phyloP scores from a whole-genome alignment of 352 stramenopile species.

The Phytophthora ramorum region DNA sequence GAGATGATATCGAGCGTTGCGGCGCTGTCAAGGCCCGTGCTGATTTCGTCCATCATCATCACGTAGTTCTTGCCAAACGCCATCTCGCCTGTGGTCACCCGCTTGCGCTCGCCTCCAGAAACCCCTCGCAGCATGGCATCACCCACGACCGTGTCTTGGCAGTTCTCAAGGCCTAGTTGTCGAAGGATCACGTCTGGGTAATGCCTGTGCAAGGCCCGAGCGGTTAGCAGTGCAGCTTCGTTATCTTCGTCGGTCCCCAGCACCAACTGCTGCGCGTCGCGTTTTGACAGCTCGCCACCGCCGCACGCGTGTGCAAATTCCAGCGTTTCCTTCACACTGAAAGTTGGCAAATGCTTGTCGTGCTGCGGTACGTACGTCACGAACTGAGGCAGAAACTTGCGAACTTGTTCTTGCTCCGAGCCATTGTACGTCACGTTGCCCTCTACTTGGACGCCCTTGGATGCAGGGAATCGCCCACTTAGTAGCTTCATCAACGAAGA shows the following conservation, averaged over 20 bases:
- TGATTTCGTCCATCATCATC: constrained; percentile 91
- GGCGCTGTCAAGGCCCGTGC: constrained; percentile 91
- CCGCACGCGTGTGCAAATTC: constrained; percentile 64
- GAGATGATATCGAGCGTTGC: constrained; percentile 90
- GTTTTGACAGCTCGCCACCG: constrained; percentile 50
- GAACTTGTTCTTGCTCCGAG: constrained; percentile 16
- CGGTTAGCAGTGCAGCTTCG: constrained; percentile 11
- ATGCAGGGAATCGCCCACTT: constrained; percentile 25
- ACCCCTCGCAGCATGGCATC: constrained; percentile 55
- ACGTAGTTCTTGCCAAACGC: constrained; percentile 68
- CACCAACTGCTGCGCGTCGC: constrained; percentile 53
- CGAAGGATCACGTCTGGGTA: constrained; percentile 23
- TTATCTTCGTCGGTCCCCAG: constrained; percentile 34
- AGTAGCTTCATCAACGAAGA: constrained; percentile 34
- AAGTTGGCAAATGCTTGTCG: constrained; percentile 52
- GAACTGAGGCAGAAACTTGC: constrained; percentile 32
- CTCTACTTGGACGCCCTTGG: constrained; percentile 26
- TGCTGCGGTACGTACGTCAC: constrained; percentile 43
- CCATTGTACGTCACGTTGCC: constrained; percentile 41
- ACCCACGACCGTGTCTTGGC: constrained; percentile 51
- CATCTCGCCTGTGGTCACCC: constrained; percentile 45
- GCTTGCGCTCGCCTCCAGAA: constrained; percentile 85
- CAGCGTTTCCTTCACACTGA: constrained; percentile 32
- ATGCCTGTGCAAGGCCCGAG: constrained; percentile 20
- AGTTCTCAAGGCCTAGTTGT: constrained; percentile 40